Base-by-base conservation (phyloP, 2,329 filamentous ascomycete species). In the Aspergillus transmontanensis region DNA sequence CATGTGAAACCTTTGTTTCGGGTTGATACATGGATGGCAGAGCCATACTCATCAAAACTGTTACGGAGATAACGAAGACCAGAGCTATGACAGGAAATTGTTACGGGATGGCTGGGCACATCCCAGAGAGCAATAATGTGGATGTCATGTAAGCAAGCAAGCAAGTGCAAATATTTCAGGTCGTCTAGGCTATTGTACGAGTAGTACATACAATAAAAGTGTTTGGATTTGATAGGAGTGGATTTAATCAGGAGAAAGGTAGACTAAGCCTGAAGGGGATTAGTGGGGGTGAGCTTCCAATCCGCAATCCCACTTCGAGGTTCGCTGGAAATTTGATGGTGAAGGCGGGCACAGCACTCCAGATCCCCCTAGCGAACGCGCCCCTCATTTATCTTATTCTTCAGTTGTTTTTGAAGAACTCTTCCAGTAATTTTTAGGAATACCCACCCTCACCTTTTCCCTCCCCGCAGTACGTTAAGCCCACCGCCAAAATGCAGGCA, bases 401-500 rank as follows among this genome's bases (percentile, higher is more conserved):
- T 54, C 26, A 50, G 48, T 12, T 58, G n/a, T 39, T 46, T 28
- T 56, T 34, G 54, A 56, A 43, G 58, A 60, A 54, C 41, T n/a
- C 48, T 26, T 34, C 48, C 26, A 43, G 26, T 43, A 58, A 46
- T 23, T 30, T 28, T 48, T n/a, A 32, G 45, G 50, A 36, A 45
- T 58, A 43, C 57, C 28, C 23, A 59, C n/a, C 48, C 32, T 41
- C 58, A 53, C 58, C 41, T 21, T 59, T 56, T 55, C 46, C 57
- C 39, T 54, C 59, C 58, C 34, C 21, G 32, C 51, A 55, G 34
- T 12, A 39, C 30, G 21, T 36, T 66, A 59, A 68, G 62, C 67
- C 59, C 66, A 71, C 71, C 71, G 72, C 76, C 83, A 89, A 83
- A 69, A 91, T 91, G 89, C 89, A 91, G 85, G 89, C 89, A 74